Base-by-base conservation (phyloP, 768 basidiomycete species). In the Naematelia encephala region DNA sequence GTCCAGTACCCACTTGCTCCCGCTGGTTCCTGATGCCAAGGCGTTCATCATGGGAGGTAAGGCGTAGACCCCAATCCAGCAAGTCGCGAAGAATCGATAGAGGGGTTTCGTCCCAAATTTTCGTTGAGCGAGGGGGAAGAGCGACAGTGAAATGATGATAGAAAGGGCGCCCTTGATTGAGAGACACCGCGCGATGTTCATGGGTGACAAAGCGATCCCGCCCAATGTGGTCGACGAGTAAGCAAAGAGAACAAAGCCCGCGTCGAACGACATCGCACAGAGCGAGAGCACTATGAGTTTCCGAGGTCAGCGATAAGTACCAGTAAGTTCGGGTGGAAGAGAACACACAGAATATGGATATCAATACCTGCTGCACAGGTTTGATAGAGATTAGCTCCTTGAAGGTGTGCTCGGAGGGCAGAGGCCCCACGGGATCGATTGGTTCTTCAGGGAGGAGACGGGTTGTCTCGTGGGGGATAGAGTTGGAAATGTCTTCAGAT, bases 251-350 rank as follows among this genome's bases (percentile, higher is more conserved):
- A 66, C 59, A 28, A 66, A 57, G 5, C 47, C 57, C n/a, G 65
- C 61, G 51, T 66, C 65, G 46, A 66, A 66, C 3, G 61, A 60
- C 26, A 63, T 50, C 45, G 61, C 46, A 23, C 59, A 54, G 45
- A 66, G 39, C 26, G 51, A 50, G 54, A 66, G 48, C 16, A 66
- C 64, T 66, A 22, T 4, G 26, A n/a, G n/a, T n/a, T n/a, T n/a
- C 0, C 19, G 23, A 14, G 10, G 29, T 21, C 21, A 51, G 4
- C 12, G 54, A 16, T 13, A 42, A 39, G n/a, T n/a, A n/a, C n/a
- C n/a, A 39, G 34, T 16, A 16, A 8, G 34, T 16, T 39, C 34
- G 34, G 34, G 34, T n/a, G n/a, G n/a, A n/a, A 39, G 16, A 16
- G 34, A 8, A 39, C 34, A 8, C 34, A 39, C 34, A 16, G 34